Evolutionary conservation across 805 yeast genomes (phyloP).

Genomic region (Pichia scutulata): DNA sequence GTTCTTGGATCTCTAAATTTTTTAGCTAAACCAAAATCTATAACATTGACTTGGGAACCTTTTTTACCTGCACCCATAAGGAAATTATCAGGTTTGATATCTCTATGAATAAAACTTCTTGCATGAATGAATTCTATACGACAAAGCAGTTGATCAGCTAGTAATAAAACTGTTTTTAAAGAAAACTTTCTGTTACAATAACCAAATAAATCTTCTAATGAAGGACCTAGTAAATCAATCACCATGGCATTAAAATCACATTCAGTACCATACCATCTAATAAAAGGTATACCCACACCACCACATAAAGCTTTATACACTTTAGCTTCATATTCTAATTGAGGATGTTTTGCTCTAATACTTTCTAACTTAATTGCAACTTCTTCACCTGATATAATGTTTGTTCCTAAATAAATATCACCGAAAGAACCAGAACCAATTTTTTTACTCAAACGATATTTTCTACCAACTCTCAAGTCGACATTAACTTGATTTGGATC

Average conservation of each 20-base stretch:
- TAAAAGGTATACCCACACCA: constrained; percentile 95
- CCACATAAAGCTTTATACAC: constrained; percentile 93
- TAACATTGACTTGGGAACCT: constrained; percentile 91
- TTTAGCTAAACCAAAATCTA: constrained; percentile 90
- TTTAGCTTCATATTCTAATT: constrained; percentile 92
- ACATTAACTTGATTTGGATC: constrained; percentile 15
- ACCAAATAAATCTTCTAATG: constrained; percentile 90
- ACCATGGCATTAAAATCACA: constrained; percentile 97
- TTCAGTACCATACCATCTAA: constrained; percentile 95
- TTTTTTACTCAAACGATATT: constrained; percentile 87
- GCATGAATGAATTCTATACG: constrained; percentile 95
- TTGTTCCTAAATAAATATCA: constrained; percentile 89
- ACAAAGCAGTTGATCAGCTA: constrained; percentile 91
- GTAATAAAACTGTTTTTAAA: constrained; percentile 82
- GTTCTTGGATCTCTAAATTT: constrained; percentile 92
- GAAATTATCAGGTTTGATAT: constrained; percentile 78
- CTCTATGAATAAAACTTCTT: constrained; percentile 80
- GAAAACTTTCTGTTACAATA: constrained; percentile 92
- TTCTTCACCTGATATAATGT: constrained; percentile 92
- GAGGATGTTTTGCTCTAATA: constrained; percentile 90
- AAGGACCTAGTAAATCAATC: constrained; percentile 90
- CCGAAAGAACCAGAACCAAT: constrained; percentile 98
- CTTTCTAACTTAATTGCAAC: constrained; percentile 94
- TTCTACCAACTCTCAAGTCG: constrained; percentile 89
- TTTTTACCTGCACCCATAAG: constrained; percentile 86